Percentiles rank a stretch among this genome's conserved stretches.
Conservation (phyloP, 2,329 filamentous ascomycete genomes). For the Talaromyces sp. region DNA sequence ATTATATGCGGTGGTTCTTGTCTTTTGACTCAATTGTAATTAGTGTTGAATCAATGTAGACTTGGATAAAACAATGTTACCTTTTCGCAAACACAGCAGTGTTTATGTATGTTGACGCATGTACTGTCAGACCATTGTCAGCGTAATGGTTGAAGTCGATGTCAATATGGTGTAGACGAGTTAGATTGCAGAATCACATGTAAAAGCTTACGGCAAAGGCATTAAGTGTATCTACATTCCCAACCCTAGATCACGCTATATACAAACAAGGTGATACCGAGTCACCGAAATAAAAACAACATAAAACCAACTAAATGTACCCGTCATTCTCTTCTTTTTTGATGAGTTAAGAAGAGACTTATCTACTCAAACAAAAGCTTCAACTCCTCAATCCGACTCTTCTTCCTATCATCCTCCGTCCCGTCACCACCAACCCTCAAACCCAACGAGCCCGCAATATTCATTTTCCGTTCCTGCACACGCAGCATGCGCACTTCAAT, state of each 20-base stretch:
- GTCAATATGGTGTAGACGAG: no score
- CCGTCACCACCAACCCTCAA: constrained; percentile 92
- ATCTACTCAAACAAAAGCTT: constrained; percentile 68
- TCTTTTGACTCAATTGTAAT: constrained; percentile 14
- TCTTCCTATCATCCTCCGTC: constrained; percentile 85
- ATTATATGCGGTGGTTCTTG: constrained; percentile 13
- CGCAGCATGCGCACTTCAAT: constrained; percentile 93
- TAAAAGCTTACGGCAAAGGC: no score
- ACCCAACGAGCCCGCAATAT: constrained; percentile 83
- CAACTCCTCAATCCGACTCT: constrained; percentile 88
- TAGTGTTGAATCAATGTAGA: constrained; percentile 14
- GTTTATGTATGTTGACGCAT: no score
- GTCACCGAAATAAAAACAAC: not conserved
- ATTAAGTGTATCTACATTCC: not conserved
- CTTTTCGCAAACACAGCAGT: not conserved
- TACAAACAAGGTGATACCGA: not conserved
- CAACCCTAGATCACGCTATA: not conserved
- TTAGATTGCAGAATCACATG: not conserved
- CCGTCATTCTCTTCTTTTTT: no score
- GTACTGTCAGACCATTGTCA: no score
- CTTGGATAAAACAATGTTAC: constrained; percentile 10
- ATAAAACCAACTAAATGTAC: no score
- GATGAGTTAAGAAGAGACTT: not conserved
- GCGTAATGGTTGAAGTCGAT: no score
- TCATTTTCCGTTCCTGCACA: constrained; percentile 86